Evolutionary conservation across 1,284 basidiomycete genomes (phyloP).

Genomic region (Phlebopus sp.): DNA sequence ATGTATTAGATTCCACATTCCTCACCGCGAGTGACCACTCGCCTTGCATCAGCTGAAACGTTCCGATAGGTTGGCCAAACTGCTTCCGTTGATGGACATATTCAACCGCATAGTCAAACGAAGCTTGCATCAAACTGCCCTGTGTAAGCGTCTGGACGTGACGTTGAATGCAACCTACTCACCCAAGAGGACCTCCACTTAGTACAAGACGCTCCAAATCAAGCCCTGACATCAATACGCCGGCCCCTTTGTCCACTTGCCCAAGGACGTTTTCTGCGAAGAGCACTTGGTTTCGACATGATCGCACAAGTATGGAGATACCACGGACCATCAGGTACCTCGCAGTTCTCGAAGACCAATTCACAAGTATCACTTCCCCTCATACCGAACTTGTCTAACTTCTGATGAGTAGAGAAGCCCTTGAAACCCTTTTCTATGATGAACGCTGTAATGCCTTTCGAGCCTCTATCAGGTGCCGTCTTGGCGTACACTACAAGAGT

Average conservation of each 20-base stretch:
- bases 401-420: conserved; percentile 88
- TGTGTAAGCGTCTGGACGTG: conserved; percentile 9
- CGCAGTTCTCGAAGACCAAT: conserved; percentile 88
- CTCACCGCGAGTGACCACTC: conserved; percentile 11
- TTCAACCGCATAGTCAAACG: conserved; percentile 85
- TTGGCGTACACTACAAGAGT: conserved; percentile 95
- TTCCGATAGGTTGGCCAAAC: conserved; percentile 84
- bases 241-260: conserved; percentile 73
- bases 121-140: conserved; percentile 88
- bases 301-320: background rate
- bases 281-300: conserved; percentile 2
- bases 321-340: conserved; percentile 73
- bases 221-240: conserved; percentile 91
- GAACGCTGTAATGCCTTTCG: conserved; percentile 92
- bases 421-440: conserved; percentile 79
- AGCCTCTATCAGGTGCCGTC: conserved; percentile 72
- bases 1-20: background rate
- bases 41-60: conserved; percentile 97
- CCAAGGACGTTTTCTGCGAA: conserved; percentile 81
- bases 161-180: conserved; percentile 4
- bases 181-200: conserved; percentile 76
- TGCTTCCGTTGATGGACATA: conserved; percentile 92
- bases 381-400: conserved; percentile 96
- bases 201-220: conserved; percentile 92
- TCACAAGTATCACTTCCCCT: conserved; percentile 94